Evolutionary conservation across 768 basidiomycete genomes (phyloP), one percentile per base, ranked within the genome.

Genomic region (Pleurotus cornucopiae): DNA sequence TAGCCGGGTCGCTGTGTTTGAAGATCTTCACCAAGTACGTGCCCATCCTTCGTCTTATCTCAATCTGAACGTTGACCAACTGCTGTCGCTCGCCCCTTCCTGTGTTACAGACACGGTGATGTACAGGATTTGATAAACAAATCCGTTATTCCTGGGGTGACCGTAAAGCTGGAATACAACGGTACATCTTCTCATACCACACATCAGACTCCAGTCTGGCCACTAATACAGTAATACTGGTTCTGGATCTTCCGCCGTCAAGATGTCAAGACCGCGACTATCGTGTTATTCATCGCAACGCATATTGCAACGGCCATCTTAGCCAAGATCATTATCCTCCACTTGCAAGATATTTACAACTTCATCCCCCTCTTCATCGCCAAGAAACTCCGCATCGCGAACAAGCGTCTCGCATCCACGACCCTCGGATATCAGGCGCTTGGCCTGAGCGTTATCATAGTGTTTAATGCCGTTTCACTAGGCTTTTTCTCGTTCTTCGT

Each of bases 21-120:
- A 61, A 63, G 49, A 43, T 63, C 7, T 63, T 60, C 56, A 61
- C 60, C 4, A 59, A 59, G 62, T 63, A 23, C 20, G 61, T 49
- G 18, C 21, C 6, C 55, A 13, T 14, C 23, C 23, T 46, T 7
- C 5, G 21, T 39, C 45, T 21, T 26, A 39, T 46, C 43, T 37
- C n/a, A 3, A 54, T n/a, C 23, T 5, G 23, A 25, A 48, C 11
- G 6, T 21, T 38, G 26, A 26, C 47, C 23, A 26, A 55, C 20
- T 6, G 11, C n/a, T 34, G 6, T 34, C 30, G 30, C 7, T 34
- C 11, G 1, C 11, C 1, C 30, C 30, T 34, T 34, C 11, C 9
- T 11, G 30, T 3, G 11, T 11, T 11, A 34, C 11, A 63, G 62
- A 54, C 62, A 63, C n/a, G 46, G 54, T 21, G 34, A 18, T n/a